Evolutionary conservation across 495 filamentous ascomycete genomes (phyloP).

Genomic region (Wilcoxina mikolae): DNA sequence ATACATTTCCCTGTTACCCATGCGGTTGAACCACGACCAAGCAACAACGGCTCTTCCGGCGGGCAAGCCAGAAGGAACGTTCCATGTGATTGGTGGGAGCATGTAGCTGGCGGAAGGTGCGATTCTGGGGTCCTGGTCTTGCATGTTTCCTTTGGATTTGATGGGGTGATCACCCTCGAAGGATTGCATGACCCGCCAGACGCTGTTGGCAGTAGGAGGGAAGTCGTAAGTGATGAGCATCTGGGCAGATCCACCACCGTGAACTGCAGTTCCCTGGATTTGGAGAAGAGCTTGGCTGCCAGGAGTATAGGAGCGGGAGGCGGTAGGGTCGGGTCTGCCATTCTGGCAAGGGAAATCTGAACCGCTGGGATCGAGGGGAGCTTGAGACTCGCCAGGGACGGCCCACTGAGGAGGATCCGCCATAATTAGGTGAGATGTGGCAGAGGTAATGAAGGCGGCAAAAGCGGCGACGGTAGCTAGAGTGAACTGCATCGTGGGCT

Average conservation of each 20-base stretch:
- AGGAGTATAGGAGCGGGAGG: conserved; percentile 33
- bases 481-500: conserved; percentile 35
- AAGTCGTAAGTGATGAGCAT: conserved; percentile 64
- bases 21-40: conserved; percentile 81
- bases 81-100: conserved; percentile 34
- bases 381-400: conserved; percentile 17
- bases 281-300: conserved; percentile 40
- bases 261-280: conserved; percentile 51
- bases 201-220: conserved; percentile 39
- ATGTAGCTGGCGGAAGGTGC: conserved; percentile 13
- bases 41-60: conserved; percentile 53
- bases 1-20: conserved; percentile 86
- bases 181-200: conserved; percentile 27
- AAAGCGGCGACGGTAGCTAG: conserved; percentile 38
- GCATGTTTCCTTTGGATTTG: conserved; percentile 39
- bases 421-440: conserved; percentile 59
- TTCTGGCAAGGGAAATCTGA: conserved; percentile 70
- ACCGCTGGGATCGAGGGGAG: conserved; percentile 45
- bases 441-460: conserved; percentile 30
- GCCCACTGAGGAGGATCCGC: conserved; percentile 48
- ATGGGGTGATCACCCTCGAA: conserved; percentile 77
- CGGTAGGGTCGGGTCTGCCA: conserved; percentile 5
- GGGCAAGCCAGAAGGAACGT: conserved; percentile 42
- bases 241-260: conserved; percentile 81
- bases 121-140: conserved; percentile 11